Evolutionary conservation across 306 rosid genomes (phyloP), one percentile per base, ranked within the genome.

Genomic region (Begonia peltatifolia): DNA sequence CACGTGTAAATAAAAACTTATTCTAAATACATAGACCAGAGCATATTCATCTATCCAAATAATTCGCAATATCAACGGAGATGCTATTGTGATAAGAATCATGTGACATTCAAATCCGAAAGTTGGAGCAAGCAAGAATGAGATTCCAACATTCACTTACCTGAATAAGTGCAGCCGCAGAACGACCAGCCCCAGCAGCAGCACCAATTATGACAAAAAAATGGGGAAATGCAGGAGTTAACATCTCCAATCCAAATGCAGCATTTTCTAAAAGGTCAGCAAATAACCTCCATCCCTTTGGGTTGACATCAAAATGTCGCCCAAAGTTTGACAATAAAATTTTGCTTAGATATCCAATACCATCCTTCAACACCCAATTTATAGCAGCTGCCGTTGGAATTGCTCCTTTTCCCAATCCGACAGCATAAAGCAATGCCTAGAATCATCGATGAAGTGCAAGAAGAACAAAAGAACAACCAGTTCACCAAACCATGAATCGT

Each of bases 281-380:
- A 61, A 85, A 89, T 75, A 89, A 64, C 63, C 95, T 85, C 97
- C 97, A 89, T 41, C 97, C 95, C 65, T 89, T 89, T 0, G 97
- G 95, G 42, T 85, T 59, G 15, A 89, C 95, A 67, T 89, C 97
- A 61, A 89, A 89, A 75, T 89, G 97, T 13, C 95, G 75, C 47
- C 95, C 97, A n/a, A 70, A 85, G 58, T 80, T 87, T 0, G 97
- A 89, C 56, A 89, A 59, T 80, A 82, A 49, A 53, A 89, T 85
- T 75, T 89, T 85, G 55, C 95, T 85, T 11, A 89, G 80, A 68
- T 84, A 80, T 18, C 97, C 97, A 69, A 89, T 84, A 57, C 95
- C 95, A 74, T 89, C 97, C 66, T 89, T 89, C 5, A 89, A 77
- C 46, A 89, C 94, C 97, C 95, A 89, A 67, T 89, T 85, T 55